Base-by-base conservation (phyloP, 1,284 basidiomycete species). In the Sphaerobolus stellatus region DNA sequence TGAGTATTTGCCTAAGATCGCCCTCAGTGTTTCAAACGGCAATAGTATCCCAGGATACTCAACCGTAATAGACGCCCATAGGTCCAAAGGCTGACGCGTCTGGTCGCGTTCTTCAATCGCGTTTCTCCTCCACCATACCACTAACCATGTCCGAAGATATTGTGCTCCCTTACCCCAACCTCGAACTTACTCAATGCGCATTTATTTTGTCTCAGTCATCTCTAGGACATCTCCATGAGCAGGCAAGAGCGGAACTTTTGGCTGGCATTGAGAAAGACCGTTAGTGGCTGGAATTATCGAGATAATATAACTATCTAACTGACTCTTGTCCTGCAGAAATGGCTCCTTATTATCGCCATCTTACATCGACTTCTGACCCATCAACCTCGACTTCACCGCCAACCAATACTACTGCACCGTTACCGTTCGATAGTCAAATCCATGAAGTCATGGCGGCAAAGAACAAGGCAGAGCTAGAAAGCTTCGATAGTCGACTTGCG, bases 191-290 rank as follows among this genome's bases (percentile, higher is more conserved):
- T 1, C 89, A 94, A 65, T 81, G 87, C 64, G 75, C 88, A 25
- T 95, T 91, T 64, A 80, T 84, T 24, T 77, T 96, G 5, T 81
- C 82, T 7, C 83, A 82, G 24, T 75, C 83, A 0, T 74, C 78
- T 2, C 75, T 94, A 33, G 68, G 74, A 0, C 75, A 82, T 48
- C 75, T 89, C 5, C 90, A 92, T 62, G 79, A 84, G 14, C 74
- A 83, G 56, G 87, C 92, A 8, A 78, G 81, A 45, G 76, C 76
- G 18, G 75, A 81, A 3, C 75, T 98, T 34, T 73, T 94, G 56
- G 82, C 82, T 41, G 91, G 88, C 18, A 88, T 98, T 65, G 81
- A 90, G 64, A 80, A 83, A n/a, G 94, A 98, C 74, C 83, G 91
- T 92, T 64, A 61, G 87, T 77, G 27, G 31, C 57, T 36, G n/a